Base-by-base conservation (phyloP, 495 filamentous ascomycete species). In the Hypoxylon cercidicola region DNA sequence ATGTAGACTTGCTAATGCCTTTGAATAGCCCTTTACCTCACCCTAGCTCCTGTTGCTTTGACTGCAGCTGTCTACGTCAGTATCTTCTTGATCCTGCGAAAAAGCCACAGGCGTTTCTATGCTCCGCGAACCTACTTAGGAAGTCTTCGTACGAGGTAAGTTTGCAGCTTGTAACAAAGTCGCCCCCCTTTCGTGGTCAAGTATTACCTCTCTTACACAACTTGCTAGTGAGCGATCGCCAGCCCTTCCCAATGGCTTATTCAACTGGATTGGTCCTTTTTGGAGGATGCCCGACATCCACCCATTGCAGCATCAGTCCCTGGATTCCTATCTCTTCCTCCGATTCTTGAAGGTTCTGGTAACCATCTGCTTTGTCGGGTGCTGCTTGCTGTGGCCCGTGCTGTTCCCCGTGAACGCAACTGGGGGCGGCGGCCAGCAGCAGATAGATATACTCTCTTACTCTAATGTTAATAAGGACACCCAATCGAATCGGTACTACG, bases 51-150 rank as follows among this genome's bases (percentile, higher is more conserved):
- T 13, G 84, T 89, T 39, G 71, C 86, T 13, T 60, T 90, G n/a
- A 71, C 89, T 67, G 88, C 91, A 8, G 74, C 66, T 34, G 76
- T 86, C 59, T 92, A 93, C 76, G 55, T 92, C 28, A 32, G 79
- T 20, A 67, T 91, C 46, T 99, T 97, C 82, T 75, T 97, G 49
- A 72, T 95, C 55, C 78, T 99, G 56, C 87, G 95, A 25, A 82
- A 78, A 60, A 89, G 80, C 44, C 81, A 94, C 48, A 85, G 82
- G 56, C 86, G 93, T 44, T 89, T 85, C 76, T 99, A 99, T 80
- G 88, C 90, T 48, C 95, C 95, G 2, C 84, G 94, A 76, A 93
- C 92, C 19, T 97, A 94, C 74, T 77, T 99, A 34, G 90, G 92
- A 25, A 88, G 82, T 57, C 72, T 97, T 64, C 83, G 83, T 37